Percentiles rank a stretch among this genome's conserved stretches.
phyloP scores from a whole-genome alignment of 2,329 filamentous ascomycete genomes.

The Aureobasidium melanogenum region DNA sequence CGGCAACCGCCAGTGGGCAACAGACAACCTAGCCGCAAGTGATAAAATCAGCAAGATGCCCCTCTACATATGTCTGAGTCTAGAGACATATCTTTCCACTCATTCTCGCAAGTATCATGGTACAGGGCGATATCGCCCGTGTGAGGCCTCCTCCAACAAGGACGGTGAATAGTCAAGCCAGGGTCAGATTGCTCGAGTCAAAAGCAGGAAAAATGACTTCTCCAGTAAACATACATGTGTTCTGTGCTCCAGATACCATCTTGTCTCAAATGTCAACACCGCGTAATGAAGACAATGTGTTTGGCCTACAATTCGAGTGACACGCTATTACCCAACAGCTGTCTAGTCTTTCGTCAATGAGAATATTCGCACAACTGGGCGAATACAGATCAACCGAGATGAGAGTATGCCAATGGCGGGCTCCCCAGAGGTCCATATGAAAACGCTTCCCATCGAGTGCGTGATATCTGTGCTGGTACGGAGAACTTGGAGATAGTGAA shows the following conservation, averaged over 20 bases:
- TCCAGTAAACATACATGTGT: neutral
- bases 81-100: neutral
- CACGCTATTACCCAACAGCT: neutral
- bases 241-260: neutral
- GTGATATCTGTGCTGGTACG: neutral
- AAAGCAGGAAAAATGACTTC: neutral
- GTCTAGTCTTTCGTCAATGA: neutral
- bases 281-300: neutral
- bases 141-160: neutral
- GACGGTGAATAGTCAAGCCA: neutral
- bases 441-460: neutral
- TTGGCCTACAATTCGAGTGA: neutral
- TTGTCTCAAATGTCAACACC: neutral
- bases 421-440: neutral
- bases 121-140: neutral
- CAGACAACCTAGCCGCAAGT: neutral
- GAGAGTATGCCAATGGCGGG: neutral
- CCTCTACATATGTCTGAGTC: neutral
- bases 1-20: neutral
- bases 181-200: neutral
- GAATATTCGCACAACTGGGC: neutral
- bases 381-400: neutral
- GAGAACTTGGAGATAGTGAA: neutral
- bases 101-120: neutral
- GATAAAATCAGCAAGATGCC: neutral